Conservation (phyloP, 179 eudicot genomes). For the Sideroxylon spinosum region DNA sequence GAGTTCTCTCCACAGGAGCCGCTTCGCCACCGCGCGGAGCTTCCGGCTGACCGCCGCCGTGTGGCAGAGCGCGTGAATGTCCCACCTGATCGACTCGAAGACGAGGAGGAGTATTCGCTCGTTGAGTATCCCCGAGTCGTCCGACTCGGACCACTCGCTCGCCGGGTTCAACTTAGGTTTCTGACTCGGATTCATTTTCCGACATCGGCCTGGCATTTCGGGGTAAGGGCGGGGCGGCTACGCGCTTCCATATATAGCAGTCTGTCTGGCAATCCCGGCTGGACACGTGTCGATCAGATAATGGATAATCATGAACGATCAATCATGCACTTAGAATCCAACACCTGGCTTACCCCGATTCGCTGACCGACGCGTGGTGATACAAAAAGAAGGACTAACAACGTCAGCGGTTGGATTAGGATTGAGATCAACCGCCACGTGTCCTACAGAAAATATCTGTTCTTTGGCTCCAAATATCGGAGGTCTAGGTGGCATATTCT, state of each 20-base stretch:
- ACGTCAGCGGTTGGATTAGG: too few species aligned
- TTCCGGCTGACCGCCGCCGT: constrained; percentile 54
- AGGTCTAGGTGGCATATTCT: not conserved
- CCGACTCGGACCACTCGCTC: constrained; percentile 16
- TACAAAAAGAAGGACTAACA: not conserved
- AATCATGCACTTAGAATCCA: not conserved
- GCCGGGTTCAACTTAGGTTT: constrained; percentile 19
- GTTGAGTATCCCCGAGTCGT: constrained; percentile 34
- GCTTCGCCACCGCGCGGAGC: constrained; percentile 59
- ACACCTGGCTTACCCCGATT: not conserved
- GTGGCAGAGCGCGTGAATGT: constrained; percentile 44
- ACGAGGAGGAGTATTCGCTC: constrained; percentile 50
- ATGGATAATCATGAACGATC: not conserved
- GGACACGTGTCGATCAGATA: constrained; percentile 3
- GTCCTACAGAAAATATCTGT: not conserved
- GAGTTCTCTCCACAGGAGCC: constrained; percentile 61
- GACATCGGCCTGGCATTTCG: not conserved
- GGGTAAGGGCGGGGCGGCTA: not conserved
- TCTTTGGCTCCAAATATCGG: constrained; percentile 3
- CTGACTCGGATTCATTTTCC: constrained; percentile 28
- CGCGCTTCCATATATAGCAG: not conserved
- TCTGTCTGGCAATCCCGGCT: not conserved
- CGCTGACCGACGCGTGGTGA: not conserved
- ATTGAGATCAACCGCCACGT: constrained; percentile 1
- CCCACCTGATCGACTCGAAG: constrained; percentile 57